Base-by-base conservation (phyloP, 1,284 basidiomycete genomes). In the Coniferiporia sulphurascens region DNA sequence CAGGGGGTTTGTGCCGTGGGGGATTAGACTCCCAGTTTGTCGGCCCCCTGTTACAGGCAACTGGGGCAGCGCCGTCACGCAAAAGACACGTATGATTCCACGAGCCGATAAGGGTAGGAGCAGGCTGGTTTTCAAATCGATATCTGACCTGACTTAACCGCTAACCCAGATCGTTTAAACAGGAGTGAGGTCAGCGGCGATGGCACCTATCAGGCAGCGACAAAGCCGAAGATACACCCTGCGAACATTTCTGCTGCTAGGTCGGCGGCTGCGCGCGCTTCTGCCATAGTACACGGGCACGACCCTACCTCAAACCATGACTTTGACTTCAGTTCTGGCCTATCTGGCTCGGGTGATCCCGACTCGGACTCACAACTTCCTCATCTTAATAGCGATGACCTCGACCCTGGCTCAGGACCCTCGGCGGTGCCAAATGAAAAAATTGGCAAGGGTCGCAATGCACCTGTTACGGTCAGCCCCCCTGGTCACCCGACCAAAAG, bases 1-100 rank as follows among this genome's bases (percentile, higher is more conserved):
- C 34, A 72, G 75, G 21, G 70, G 72, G 19, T 48, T 64, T 41
- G 59, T 70, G 3, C 69, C 72, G 12, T 73, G 72, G 72, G 72
- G 72, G 2, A 57, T 63, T n/a, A 71, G 71, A 45, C 38, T 8
- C 58, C 17, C 27, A 27, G 27, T 27, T 27, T 27, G 27, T 27
- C 27, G 27, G 27, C 5, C 27, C 5, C 27, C 5, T 27, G 27
- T 27, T 27, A 27, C 27, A 5, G 27, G 5, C 27, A 5, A 27
- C 27, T 27, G 27, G 27, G 27, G 27, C 5, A 27, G 27, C 27
- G 2, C 5, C 27, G 27, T 3, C 5, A 27, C 27, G 27, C 27
- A 27, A 27, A 27, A 27, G 5, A 27, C 27, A 27, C 2, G 27
- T 27, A 5, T 5, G 27, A 27, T 27, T 27, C 27, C 27, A 27